phyloP scores from a whole-genome alignment of 805 yeast species.

The Grigorovia yakushimaensis region DNA sequence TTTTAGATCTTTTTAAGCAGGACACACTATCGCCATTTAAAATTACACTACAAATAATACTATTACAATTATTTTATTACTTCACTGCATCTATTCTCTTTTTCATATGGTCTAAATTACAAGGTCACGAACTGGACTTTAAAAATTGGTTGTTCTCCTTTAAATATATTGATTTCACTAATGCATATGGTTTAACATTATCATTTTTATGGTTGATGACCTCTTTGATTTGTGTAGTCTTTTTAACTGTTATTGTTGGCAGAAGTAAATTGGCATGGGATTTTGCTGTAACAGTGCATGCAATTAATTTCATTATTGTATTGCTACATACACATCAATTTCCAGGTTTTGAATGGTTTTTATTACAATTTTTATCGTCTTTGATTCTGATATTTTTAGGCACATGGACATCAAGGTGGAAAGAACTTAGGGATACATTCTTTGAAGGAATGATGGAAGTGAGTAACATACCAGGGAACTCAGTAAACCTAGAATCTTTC shows the following conservation, averaged over 20 bases:
- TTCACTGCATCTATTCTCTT: slow-evolving; percentile 59
- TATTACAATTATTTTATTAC: slow-evolving; percentile 74
- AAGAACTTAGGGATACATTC: slow-evolving; percentile 79
- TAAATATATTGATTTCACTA: slow-evolving; percentile 61
- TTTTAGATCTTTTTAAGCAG: slow-evolving; percentile 25
- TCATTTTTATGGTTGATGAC: slow-evolving; percentile 74
- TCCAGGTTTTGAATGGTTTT: slow-evolving; percentile 84
- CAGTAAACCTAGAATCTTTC: neutral
- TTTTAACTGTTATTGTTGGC: slow-evolving; percentile 81
- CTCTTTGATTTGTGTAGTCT: slow-evolving; percentile 71
- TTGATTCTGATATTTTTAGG: slow-evolving; percentile 67
- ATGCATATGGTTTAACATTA: slow-evolving; percentile 71
- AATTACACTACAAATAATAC: slow-evolving; percentile 59
- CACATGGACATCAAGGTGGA: slow-evolving; percentile 87
- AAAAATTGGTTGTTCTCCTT: slow-evolving; percentile 69
- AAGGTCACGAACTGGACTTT: slow-evolving; percentile 60
- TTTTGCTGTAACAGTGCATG: slow-evolving; percentile 88
- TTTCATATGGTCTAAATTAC: slow-evolving; percentile 51
- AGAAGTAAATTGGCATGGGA: slow-evolving; percentile 93
- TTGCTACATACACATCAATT: slow-evolving; percentile 55
- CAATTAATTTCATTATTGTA: slow-evolving; percentile 61
- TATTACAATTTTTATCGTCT: slow-evolving; percentile 59
- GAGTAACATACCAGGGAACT: neutral
- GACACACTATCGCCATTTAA: slow-evolving; percentile 49
- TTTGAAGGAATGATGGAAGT: slow-evolving; percentile 69